These are phyloP conservation scores for Pseudisothecium myosuroides DNA, from an alignment of 225 moss, liverwort and hornwort species.

Conservation along the genomic window DNA sequence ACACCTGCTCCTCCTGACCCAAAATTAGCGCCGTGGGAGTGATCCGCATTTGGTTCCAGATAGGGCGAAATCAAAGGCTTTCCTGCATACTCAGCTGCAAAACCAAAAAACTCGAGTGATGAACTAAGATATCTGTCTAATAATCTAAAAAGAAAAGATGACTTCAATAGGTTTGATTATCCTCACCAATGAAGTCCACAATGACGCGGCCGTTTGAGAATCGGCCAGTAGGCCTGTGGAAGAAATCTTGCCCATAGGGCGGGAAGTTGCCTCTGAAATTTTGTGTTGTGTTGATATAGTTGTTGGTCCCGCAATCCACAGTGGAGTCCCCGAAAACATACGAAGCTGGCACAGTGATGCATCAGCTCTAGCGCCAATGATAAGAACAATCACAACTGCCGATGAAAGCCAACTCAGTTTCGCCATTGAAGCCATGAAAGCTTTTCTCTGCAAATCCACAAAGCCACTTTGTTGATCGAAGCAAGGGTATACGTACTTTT, in stretches of 20 bases:
- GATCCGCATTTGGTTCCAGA: conserved; percentile 63
- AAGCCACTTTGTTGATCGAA: background rate
- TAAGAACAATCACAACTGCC: background rate
- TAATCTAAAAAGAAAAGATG: background rate
- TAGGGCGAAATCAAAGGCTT: conserved; percentile 41
- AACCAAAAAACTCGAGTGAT: background rate
- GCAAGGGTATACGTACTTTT: background rate
- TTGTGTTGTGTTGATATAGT: conserved; percentile 52
- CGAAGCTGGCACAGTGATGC: conserved; percentile 26
- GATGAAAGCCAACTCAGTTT: background rate
- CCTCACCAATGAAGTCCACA: conserved; percentile 69
- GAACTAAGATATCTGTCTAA: background rate
- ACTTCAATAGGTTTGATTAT: background rate
- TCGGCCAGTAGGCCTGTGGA: conserved; percentile 57
- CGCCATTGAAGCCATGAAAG: background rate
- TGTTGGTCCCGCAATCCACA: conserved; percentile 73
- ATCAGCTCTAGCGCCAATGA: background rate
- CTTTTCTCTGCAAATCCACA: background rate
- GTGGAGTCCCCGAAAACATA: conserved; percentile 76
- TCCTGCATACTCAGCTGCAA: conserved; percentile 51
- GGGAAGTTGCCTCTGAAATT: conserved; percentile 37
- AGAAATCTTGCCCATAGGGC: conserved; percentile 58
- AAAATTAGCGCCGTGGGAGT: conserved; percentile 57
- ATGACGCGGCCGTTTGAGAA: conserved; percentile 65
- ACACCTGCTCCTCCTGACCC: conserved; percentile 85